phyloP scores from a whole-genome alignment of 495 filamentous ascomycete species.

The Lophium mytilinum region DNA sequence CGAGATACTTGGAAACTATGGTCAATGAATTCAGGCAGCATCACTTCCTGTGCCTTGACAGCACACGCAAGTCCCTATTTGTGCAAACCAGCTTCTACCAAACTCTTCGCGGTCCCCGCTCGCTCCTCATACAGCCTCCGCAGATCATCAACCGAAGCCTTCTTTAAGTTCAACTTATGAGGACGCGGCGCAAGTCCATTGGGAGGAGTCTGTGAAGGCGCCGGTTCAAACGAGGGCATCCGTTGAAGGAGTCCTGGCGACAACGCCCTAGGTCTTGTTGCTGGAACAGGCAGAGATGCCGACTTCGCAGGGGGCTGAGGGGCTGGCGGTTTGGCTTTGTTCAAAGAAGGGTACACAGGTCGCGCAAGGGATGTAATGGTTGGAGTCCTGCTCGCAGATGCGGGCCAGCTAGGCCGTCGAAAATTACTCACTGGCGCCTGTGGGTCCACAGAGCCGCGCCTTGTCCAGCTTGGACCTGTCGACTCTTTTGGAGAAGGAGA shows the following conservation, averaged over 20 bases:
- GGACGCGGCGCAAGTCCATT: slow-evolving; percentile 13
- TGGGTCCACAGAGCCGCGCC: neutral
- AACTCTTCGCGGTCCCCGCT: slow-evolving; percentile 25
- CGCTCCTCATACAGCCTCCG: slow-evolving; percentile 37
- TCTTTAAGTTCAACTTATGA: slow-evolving; percentile 28
- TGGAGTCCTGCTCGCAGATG: slow-evolving; percentile 23
- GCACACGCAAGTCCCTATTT: slow-evolving; percentile 1
- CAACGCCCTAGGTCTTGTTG: slow-evolving; percentile 24
- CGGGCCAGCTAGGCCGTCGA: slow-evolving; percentile 28
- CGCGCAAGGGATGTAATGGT: slow-evolving; percentile 27
- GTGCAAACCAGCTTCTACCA: slow-evolving; percentile 17
- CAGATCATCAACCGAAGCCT: slow-evolving; percentile 33
- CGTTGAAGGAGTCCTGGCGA: slow-evolving; percentile 29
- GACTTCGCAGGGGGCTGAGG: slow-evolving; percentile 14
- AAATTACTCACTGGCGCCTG: slow-evolving; percentile 13
- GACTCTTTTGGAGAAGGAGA: neutral
- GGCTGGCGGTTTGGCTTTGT: neutral
- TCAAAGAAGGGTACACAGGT: slow-evolving; percentile 17
- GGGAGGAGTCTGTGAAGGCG: neutral
- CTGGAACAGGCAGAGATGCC: slow-evolving; percentile 14
- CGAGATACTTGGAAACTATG: too few species aligned
- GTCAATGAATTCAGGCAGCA: too few species aligned
- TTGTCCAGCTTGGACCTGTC: neutral
- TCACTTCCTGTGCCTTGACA: too few species aligned
- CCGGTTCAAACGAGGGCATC: slow-evolving; percentile 30